These are phyloP conservation scores for Malus hybrid DNA, from an alignment of 331 rosid species.

Conservation along the genomic window DNA sequence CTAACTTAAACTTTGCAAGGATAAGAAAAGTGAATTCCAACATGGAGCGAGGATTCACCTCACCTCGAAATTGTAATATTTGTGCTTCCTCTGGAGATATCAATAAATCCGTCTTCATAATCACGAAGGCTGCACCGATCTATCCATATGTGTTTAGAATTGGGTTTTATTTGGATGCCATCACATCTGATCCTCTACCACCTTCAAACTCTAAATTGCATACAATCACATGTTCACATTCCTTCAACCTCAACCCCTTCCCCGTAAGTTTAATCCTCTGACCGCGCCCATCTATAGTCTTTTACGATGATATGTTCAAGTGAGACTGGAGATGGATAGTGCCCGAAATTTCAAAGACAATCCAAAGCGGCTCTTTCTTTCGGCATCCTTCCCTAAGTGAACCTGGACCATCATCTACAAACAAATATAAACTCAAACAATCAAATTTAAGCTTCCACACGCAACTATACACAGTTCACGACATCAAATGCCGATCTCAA, in stretches of 20 bases:
- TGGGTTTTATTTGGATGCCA: constrained; percentile 90
- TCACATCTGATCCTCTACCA: constrained; percentile 91
- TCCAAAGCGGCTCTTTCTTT: constrained; percentile 78
- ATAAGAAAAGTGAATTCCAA: not conserved
- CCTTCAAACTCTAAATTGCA: constrained; percentile 93
- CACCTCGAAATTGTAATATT: constrained; percentile 86
- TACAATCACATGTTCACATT: constrained; percentile 85
- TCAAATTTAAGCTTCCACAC: not conserved
- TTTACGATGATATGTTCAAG: constrained; percentile 65
- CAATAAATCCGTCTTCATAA: constrained; percentile 84
- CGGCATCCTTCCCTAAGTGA: constrained; percentile 82
- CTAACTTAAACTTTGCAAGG: not conserved
- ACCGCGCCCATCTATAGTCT: constrained; percentile 87
- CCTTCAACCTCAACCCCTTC: constrained; percentile 79
- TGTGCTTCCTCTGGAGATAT: constrained; percentile 78
- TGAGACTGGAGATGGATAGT: constrained; percentile 57
- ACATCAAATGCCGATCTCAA: not conserved
- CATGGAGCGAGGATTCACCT: not conserved
- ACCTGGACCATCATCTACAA: constrained; percentile 89
- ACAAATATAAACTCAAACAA: not conserved
- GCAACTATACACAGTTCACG: not conserved
- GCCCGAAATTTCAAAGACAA: constrained; percentile 83
- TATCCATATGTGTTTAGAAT: constrained; percentile 91
- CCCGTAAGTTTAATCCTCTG: constrained; percentile 72
- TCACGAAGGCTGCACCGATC: constrained; percentile 81